These are phyloP conservation scores for Kappamyces sp. DNA, from an alignment of 192 early-diverging fungal genomes.

Conservation along the genomic window DNA sequence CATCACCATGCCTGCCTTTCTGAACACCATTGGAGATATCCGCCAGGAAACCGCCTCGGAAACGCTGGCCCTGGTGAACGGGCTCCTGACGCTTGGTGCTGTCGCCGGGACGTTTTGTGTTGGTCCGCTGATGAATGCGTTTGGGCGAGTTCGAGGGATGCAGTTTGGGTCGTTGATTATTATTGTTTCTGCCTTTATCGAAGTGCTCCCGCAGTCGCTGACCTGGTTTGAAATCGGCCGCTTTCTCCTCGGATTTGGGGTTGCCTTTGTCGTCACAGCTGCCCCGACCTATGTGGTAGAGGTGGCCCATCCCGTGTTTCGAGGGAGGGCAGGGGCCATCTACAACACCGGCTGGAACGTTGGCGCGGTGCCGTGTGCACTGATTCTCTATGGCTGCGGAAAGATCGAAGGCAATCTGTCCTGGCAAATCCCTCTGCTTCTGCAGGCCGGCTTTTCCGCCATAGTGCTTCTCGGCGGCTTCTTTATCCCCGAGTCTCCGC, in stretches of 20 bases:
- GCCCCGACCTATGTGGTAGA: conserved; percentile 33
- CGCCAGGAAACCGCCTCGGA: conserved; percentile 6
- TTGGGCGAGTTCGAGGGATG: conserved; percentile 21
- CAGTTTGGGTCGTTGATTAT: conserved; percentile 19
- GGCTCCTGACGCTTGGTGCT: conserved; percentile 9
- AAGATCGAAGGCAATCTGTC: conserved; percentile 25
- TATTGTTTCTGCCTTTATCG: conserved; percentile 18
- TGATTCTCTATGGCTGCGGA: conserved; percentile 15
- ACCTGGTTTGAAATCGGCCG: conserved; percentile 23
- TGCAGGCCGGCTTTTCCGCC: conserved; percentile 44
- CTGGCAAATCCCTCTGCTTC: conserved; percentile 48
- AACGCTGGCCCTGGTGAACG: conserved; percentile 9
- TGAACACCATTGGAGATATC: conserved; percentile 13
- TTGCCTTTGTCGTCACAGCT: conserved; percentile 24
- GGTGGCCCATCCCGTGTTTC: conserved; percentile 32
- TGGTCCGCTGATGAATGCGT: conserved; percentile 18
- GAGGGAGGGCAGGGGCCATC: conserved; percentile 27
- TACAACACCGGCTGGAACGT: conserved; percentile 41
- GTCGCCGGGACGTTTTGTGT: conserved; percentile 14
- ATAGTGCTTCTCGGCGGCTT: conserved; percentile 45
- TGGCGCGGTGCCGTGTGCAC: conserved; percentile 25
- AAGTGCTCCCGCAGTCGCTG: conserved; percentile 13
- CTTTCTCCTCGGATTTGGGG: conserved; percentile 33
- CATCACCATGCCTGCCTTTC: conserved; percentile 14
- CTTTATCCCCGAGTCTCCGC: conserved; percentile 69